Conservation (phyloP, 2,329 filamentous ascomycete genomes). For the Exophiala sideris region DNA sequence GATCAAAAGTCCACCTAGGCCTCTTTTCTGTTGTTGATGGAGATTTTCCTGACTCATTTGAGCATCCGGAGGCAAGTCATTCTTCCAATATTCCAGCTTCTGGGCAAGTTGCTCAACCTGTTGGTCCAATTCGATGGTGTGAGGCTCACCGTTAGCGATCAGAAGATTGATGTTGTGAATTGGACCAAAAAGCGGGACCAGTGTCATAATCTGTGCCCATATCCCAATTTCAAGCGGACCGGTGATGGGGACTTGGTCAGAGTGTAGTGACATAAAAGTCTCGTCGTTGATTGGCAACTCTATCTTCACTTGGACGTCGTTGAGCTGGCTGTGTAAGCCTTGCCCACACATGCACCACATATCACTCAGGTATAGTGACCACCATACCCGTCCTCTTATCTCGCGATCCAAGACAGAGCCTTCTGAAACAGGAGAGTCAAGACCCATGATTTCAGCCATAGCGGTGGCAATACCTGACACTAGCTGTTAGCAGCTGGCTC, state of each 20-base stretch:
- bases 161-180: conserved; percentile 36
- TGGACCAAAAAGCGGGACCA: conserved; percentile 34
- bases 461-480: conserved; percentile 5
- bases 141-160: conserved; percentile 21
- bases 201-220: conserved; percentile 36
- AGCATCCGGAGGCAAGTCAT: conserved; percentile 9
- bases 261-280: conserved; percentile 21
- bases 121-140: conserved; percentile 19
- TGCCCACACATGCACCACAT: conserved; percentile 34
- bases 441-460: conserved; percentile 3
- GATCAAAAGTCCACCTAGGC: conserved; percentile 35
- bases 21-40: conserved; percentile 23
- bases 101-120: conserved; percentile 18
- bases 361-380: conserved; percentile 35
- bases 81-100: conserved; percentile 17
- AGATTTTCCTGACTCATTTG: conserved; percentile 5
- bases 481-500: not conserved
- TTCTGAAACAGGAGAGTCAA: not conserved
- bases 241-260: not conserved
- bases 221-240: conserved; percentile 30
- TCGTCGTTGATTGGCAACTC: conserved; percentile 33
- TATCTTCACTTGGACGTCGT: conserved; percentile 3
- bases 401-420: conserved; percentile 26
- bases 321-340: conserved; percentile 32
- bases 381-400: conserved; percentile 32